Percentiles rank a stretch among this genome's conserved stretches.
phyloP scores from a whole-genome alignment of 306 rosid genomes.

The Leucaena leucocephala region DNA sequence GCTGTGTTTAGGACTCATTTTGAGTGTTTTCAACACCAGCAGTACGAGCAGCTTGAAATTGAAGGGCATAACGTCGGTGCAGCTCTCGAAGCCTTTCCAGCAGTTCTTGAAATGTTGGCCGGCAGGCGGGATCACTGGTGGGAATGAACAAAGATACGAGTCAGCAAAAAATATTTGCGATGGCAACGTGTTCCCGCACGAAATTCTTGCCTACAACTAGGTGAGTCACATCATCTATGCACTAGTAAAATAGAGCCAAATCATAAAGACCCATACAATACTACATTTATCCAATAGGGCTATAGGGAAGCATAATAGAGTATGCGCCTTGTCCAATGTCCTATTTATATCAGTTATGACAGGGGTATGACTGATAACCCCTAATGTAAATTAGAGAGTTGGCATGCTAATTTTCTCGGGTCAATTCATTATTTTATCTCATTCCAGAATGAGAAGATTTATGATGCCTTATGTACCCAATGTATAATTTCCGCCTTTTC shows the following conservation, averaged over 20 bases:
- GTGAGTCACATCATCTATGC: background rate
- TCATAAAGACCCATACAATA: background rate
- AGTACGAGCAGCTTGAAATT: slow-evolving; percentile 79
- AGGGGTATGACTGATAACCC: background rate
- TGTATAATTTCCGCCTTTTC: background rate
- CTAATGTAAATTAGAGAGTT: background rate
- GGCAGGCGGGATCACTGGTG: slow-evolving; percentile 74
- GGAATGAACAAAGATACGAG: slow-evolving; percentile 37
- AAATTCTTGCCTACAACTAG: background rate
- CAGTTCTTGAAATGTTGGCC: slow-evolving; percentile 88
- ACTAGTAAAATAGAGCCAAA: background rate
- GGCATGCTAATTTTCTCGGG: background rate
- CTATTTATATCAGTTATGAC: background rate
- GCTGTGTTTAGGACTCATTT: slow-evolving; percentile 60
- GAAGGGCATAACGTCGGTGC: slow-evolving; percentile 63
- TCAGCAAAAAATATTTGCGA: slow-evolving; percentile 19
- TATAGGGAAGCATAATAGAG: background rate
- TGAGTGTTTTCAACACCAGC: slow-evolving; percentile 58
- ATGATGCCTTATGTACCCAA: background rate
- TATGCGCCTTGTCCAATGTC: background rate
- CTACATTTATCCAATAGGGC: background rate
- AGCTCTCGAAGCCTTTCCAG: slow-evolving; percentile 75
- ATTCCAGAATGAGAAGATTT: slow-evolving; percentile 2
- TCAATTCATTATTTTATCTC: background rate
- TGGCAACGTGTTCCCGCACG: background rate